Conservation (phyloP, 2,329 filamentous ascomycete genomes). For the Malbranchea zuffiana region DNA sequence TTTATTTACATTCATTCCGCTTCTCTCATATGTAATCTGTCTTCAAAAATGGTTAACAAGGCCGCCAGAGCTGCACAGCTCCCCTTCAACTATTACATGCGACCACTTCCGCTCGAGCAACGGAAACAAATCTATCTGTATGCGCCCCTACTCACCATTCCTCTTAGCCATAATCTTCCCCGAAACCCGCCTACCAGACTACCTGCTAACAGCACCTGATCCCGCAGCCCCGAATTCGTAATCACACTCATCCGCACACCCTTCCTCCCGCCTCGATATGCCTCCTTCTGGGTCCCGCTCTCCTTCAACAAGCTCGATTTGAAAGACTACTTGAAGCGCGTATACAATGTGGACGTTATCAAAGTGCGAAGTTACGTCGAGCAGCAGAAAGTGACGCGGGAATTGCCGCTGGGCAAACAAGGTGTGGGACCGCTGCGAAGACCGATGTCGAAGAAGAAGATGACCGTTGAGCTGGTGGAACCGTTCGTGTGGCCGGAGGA, state of each 20-base stretch:
- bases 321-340: conserved; percentile 83
- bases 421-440: conserved; percentile 53
- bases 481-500: conserved; percentile 79
- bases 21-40: too few species aligned
- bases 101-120: conserved; percentile 12
- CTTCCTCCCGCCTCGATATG: conserved; percentile 64
- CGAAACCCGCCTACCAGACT: neutral
- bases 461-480: conserved; percentile 81
- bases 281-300: conserved; percentile 82
- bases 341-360: conserved; percentile 64
- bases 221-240: conserved; percentile 62
- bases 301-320: conserved; percentile 93
- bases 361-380: conserved; percentile 71
- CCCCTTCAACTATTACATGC: conserved; percentile 9
- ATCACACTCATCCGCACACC: conserved; percentile 67
- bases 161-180: neutral
- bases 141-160: conserved; percentile 11
- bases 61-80: conserved; percentile 1
- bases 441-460: conserved; percentile 68
- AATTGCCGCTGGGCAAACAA: conserved; percentile 26
- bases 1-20: too few species aligned
- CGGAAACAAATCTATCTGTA: conserved; percentile 40
- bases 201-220: conserved; percentile 3
- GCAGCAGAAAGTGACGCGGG: conserved; percentile 49
- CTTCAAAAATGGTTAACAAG: too few species aligned